Evolutionary conservation across 345 rosid genomes (phyloP), one percentile per base, ranked within the genome.

Genomic region (Pugionium cornutum): DNA sequence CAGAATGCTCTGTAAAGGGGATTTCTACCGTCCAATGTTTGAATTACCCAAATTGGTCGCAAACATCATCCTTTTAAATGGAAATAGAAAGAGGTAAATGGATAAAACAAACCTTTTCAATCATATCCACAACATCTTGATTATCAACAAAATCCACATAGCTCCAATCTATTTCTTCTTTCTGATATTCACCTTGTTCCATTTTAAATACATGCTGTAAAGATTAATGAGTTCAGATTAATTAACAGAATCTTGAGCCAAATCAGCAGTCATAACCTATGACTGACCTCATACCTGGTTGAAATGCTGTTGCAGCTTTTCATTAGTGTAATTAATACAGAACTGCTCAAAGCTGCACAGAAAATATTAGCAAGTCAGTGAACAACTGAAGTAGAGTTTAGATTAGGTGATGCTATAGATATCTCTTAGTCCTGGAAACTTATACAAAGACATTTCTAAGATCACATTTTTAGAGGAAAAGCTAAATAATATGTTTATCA

Each of bases 201-300:
- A 58, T 58, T 28, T 58, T 58, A 49, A 58, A 42, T 29, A 58
- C 63, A 8, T 58, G 63, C 63, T 58, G 62, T 1, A 29, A 40
- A 40, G 44, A 40, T 10, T 39, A 82, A 46, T 33, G 62, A 51
- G 43, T 39, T 72, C 47, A 67, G 70, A 75, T 83, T 71, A 77
- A 48, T 66, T 27, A 58, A 41, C 56, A 67, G 10, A 70, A 61
- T 45, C 37, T 7, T 41, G 32, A 74, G 53, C 59, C 50, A 60
- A 67, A 61, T 68, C 41, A 39, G 46, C 52, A 68, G 48, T 43
- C 58, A 55, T 7, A 40, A 34, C 3, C 3, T 34, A 34, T 3
- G 10, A 40, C n/a, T 8, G 1, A 81, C 83, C 79, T 81, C 81
- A 56, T 89, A 40, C 44, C 62, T 56, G 62, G 9, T 56, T 56